Conservation (phyloP, 2,329 filamentous ascomycete genomes). For the Dactylellina drechsleri region DNA sequence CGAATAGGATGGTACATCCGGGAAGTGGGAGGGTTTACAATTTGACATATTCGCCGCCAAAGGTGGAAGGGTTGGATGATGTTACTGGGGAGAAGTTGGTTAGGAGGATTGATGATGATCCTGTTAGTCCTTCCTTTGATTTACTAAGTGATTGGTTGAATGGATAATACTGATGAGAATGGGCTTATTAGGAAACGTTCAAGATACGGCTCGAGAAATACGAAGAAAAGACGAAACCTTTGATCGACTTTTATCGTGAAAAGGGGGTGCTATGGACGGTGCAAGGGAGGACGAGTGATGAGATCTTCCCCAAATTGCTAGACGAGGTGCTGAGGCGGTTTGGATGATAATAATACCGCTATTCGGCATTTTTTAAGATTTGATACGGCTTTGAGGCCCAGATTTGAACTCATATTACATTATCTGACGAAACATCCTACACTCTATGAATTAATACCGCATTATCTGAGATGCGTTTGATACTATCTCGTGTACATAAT, state of each 20-base stretch:
- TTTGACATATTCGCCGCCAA: conserved; percentile 87
- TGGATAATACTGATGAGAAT: neutral
- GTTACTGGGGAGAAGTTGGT: conserved; percentile 86
- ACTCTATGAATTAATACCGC: no score
- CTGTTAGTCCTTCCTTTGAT: conserved; percentile 46
- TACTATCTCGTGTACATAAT: no score
- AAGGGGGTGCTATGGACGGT: conserved; percentile 88
- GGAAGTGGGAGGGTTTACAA: conserved; percentile 94
- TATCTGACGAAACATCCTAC: no score
- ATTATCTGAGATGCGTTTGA: no score
- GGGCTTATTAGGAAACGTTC: conserved; percentile 77
- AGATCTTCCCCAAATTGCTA: conserved; percentile 91
- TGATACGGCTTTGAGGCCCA: no score
- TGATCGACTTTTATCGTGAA: conserved; percentile 88
- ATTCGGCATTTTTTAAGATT: neutral
- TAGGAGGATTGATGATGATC: conserved; percentile 82
- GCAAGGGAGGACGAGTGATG: conserved; percentile 87
- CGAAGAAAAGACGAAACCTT: conserved; percentile 82
- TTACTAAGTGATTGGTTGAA: neutral
- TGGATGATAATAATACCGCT: conserved; percentile 45
- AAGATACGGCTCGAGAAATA: conserved; percentile 82
- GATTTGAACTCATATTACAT: no score
- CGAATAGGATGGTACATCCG: conserved; percentile 91
- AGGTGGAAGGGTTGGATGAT: conserved; percentile 83
- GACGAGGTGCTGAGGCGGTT: conserved; percentile 84